Evolutionary conservation across 768 basidiomycete genomes (phyloP).

Genomic region (Auricularia auricula-judae): DNA sequence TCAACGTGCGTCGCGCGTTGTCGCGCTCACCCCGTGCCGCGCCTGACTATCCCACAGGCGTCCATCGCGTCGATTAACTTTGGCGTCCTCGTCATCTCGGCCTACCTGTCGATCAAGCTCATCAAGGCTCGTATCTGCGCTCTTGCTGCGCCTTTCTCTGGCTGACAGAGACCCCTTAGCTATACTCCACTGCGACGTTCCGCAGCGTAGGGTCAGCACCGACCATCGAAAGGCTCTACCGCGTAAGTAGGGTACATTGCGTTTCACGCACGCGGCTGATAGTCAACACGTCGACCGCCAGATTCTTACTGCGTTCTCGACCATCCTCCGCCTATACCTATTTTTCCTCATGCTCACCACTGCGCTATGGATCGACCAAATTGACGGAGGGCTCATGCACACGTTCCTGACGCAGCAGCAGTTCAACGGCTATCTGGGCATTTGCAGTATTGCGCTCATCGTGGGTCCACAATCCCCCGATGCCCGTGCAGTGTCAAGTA

Average conservation of each 20-base stretch:
- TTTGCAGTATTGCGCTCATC: background rate
- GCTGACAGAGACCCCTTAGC: constrained; percentile 24
- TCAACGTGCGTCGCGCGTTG: constrained; percentile 24
- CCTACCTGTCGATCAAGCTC: background rate
- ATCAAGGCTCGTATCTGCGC: background rate
- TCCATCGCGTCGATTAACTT: constrained; percentile 36
- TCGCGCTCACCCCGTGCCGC: background rate
- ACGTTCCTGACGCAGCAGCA: background rate
- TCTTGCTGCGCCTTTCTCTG: constrained; percentile 16
- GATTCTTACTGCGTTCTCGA: constrained; percentile 40
- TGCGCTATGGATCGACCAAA: constrained; percentile 38
- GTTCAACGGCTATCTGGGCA: background rate
- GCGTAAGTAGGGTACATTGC: constrained; percentile 19
- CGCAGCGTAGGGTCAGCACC: constrained; percentile 38
- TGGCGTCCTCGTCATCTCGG: constrained; percentile 31
- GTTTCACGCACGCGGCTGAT: background rate
- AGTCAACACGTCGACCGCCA: constrained; percentile 9
- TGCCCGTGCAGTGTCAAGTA: background rate
- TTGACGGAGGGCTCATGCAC: background rate
- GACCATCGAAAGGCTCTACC: constrained; percentile 35
- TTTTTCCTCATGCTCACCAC: constrained; percentile 40
- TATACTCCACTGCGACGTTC: constrained; percentile 15
- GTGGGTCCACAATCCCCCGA: background rate
- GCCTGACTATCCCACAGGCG: constrained; percentile 31
- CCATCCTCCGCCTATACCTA: constrained; percentile 33